phyloP scores from a whole-genome alignment of 352 stramenopile genomes.

The Globisporangium iwayamae region DNA sequence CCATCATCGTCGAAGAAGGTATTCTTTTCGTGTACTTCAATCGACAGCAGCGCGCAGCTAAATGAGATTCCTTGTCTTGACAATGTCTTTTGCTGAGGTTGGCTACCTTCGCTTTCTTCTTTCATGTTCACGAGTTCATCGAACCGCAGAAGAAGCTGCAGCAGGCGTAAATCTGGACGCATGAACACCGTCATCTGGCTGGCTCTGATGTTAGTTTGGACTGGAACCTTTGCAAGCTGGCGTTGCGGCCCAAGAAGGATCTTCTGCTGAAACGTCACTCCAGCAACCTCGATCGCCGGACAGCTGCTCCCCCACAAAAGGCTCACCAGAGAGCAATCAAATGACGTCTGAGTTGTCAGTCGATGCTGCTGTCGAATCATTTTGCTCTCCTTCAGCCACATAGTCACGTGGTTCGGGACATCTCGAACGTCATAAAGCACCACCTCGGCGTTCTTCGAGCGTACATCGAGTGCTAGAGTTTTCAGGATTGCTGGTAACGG shows the following conservation, averaged over 20 bases:
- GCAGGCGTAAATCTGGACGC: constrained; percentile 29
- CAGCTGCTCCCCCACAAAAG: constrained; percentile 20
- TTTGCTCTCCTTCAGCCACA: constrained; percentile 26
- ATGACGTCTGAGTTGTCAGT: constrained; percentile 19
- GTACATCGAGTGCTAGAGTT: constrained; percentile 24
- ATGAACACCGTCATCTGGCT: constrained; percentile 23
- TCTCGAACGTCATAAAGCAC: constrained; percentile 26
- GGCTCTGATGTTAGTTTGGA: constrained; percentile 17
- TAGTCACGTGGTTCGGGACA: constrained; percentile 16
- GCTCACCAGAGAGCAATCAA: constrained; percentile 26
- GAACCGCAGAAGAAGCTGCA: constrained; percentile 45
- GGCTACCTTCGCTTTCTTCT: background rate
- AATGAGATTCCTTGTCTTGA: constrained; percentile 13
- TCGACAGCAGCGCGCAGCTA: constrained; percentile 11
- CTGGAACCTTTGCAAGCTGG: constrained; percentile 12
- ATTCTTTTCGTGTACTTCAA: constrained; percentile 10
- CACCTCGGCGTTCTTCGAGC: constrained; percentile 24
- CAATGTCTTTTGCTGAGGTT: background rate
- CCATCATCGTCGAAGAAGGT: background rate
- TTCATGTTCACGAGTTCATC: constrained; percentile 38
- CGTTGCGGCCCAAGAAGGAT: constrained; percentile 18
- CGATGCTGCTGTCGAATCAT: constrained; percentile 25
- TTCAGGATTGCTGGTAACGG: constrained; percentile 4
- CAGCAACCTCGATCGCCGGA: constrained; percentile 23
- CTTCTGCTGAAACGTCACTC: constrained; percentile 24